Evolutionary conservation across 306 rosid genomes (phyloP), one percentile per base, ranked within the genome.

Genomic region (Hippophae tibetana): DNA sequence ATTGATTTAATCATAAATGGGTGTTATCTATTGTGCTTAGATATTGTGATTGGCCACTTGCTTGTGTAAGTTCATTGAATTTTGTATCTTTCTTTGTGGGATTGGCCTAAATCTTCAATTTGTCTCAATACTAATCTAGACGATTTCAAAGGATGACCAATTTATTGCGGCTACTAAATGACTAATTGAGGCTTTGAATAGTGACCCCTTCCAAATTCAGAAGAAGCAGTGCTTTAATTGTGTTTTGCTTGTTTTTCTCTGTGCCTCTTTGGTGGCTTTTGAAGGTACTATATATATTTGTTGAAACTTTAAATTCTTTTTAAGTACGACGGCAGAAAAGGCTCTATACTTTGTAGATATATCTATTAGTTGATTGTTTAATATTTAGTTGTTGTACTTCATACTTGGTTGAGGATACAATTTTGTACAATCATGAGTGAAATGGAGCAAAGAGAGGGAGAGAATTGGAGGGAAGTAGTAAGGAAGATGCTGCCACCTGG

Each of bases 401-500:
- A 31, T 2, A 31, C 38, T 31, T 4, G 56, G 55, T 51, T 53
- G 60, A 68, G 61, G 56, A 12, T 60, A 66, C 54, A 7, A 64
- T 58, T 57, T 65, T 26, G 43, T 23, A 64, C 52, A 43, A 7
- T 46, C 31, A 11, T 8, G 23, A 5, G 57, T 56, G 57, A 48
- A 65, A 82, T 84, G 75, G 88, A 82, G 65, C 82, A 57, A 60
- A 76, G 62, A 69, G 72, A 66, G 76, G 86, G 75, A 73, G 85
- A 86, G 62, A 82, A 64, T 47, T 92, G 95, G 96, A 92, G 90
- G 76, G 84, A 75, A 74, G 54, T 85, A 79, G 82, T 75, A 77
- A 83, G 72, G 71, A 80, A 88, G 70, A 92, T 85, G 89, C 90
- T 92, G 63, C 97, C 99, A 14, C 90, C 90, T 3, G 97, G 97